These are phyloP conservation scores for Botryotinia globosa DNA, from an alignment of 2,329 filamentous ascomycete species.

Conservation along the genomic window DNA sequence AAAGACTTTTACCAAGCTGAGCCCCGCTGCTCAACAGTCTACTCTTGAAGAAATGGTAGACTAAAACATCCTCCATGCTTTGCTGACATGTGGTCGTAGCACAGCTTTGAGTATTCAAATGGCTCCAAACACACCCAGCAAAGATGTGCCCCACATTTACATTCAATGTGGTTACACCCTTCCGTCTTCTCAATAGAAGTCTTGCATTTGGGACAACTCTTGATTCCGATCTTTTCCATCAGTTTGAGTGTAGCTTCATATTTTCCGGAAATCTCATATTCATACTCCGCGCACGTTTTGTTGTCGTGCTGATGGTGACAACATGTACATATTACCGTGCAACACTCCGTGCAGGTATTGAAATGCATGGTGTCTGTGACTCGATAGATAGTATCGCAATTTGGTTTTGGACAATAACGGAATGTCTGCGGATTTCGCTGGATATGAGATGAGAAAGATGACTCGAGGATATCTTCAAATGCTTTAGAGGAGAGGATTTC, in stretches of 20 bases:
- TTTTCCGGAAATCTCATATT: constrained; percentile 22
- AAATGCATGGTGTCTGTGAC: neutral
- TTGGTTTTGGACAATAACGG: constrained; percentile 16
- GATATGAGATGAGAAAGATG: constrained; percentile 22
- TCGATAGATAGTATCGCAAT: constrained; percentile 17
- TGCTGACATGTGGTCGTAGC: constrained; percentile 33
- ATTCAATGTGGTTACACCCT: constrained; percentile 50
- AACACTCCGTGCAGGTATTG: constrained; percentile 11
- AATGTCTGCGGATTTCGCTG: constrained; percentile 20
- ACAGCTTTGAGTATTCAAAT: constrained; percentile 34
- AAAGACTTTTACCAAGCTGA: no score
- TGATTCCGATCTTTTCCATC: constrained; percentile 41
- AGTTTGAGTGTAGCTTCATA: constrained; percentile 25
- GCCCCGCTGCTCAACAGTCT: neutral
- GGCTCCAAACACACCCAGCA: constrained; percentile 48
- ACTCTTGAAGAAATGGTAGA: no score
- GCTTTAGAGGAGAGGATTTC: constrained; percentile 14
- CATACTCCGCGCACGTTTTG: constrained; percentile 25
- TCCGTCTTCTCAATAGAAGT: constrained; percentile 32
- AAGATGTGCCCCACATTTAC: constrained; percentile 45
- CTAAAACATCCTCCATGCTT: constrained; percentile 12
- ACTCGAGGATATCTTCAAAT: constrained; percentile 23
- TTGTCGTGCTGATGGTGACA: constrained; percentile 27
- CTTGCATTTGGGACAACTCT: constrained; percentile 42
- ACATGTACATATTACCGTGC: constrained; percentile 21